phyloP scores from a whole-genome alignment of 148 eudicot species.

The Salicornia ramosissima region DNA sequence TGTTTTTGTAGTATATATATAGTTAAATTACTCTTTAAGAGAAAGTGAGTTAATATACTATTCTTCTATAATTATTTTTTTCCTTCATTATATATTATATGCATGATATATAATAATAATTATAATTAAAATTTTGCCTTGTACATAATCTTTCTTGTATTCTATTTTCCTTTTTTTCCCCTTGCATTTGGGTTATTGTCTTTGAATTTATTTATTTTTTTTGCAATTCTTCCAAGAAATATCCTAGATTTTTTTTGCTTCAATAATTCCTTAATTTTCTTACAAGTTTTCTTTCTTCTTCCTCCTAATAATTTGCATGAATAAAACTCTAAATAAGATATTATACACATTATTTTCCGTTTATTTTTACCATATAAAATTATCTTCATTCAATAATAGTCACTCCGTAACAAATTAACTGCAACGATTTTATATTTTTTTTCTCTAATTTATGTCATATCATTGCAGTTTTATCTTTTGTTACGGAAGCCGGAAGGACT shows the following conservation, averaged over 20 bases:
- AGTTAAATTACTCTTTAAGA: not conserved
- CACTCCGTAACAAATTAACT: too few species aligned
- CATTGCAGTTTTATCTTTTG: too few species aligned
- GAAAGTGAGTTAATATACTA: not conserved
- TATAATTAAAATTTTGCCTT: not conserved
- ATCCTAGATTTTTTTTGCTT: not conserved
- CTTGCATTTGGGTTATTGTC: not conserved
- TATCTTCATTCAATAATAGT: too few species aligned
- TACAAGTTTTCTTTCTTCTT: not conserved
- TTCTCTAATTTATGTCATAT: too few species aligned
- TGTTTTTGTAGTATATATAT: constrained; percentile 18
- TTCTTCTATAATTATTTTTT: constrained; percentile 2
- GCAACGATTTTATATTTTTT: too few species aligned
- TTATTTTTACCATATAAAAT: too few species aligned
- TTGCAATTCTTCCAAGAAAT: not conserved
- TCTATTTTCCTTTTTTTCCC: not conserved
- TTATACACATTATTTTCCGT: too few species aligned
- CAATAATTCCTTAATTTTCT: not conserved
- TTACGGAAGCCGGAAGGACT: too few species aligned
- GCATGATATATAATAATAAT: not conserved
- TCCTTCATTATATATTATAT: not conserved
- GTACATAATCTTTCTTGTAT: not conserved
- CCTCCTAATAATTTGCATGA: too few species aligned
- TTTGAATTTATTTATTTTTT: not conserved
- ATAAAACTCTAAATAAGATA: too few species aligned